Evolutionary conservation across 1,284 basidiomycete genomes (phyloP), one percentile per base, ranked within the genome.

Genomic region (Meira nashicola): DNA sequence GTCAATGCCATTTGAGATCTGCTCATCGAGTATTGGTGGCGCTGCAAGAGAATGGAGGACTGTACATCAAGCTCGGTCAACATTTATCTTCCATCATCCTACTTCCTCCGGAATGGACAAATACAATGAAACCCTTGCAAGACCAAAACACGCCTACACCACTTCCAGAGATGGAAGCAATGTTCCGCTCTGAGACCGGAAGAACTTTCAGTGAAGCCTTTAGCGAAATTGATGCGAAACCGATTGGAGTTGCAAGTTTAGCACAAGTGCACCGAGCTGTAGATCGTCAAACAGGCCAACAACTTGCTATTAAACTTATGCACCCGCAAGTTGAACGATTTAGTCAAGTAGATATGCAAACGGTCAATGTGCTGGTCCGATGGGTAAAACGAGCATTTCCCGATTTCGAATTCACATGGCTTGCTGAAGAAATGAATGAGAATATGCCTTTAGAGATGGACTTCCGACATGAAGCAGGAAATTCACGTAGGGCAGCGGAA

Each of bases 261-360:
- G 94, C 93, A 7, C 94, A 99, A 79, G 95, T 98, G 6, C 95
- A 98, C 79, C 84, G 88, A 17, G 95, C 88, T 0, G 83, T 81
- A 7, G 86, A 92, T 67, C 84, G 85, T 53, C 58, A 70, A 50
- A 73, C 70, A 7, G 74, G 72, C 19, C 58, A 74, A 51, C 80
- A 82, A 47, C 91, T 94, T n/a, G 95, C 95, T 11, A 87, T 98
- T 60, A 99, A 99, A 85, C 79, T 98, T 48, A 94, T 98, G 83
- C 95, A 98, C 78, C 92, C 95, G 3, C 89, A 90, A 77, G 83
- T 99, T 2, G 86, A 88, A 50, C 92, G 96, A 74, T 99, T 96
- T 78, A 90, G 88, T 60, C 84, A 89, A 82, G 89, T 97, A 17
- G 92, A 96, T 71, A 86, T 89, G 51, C 85, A 60, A 59, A 78